Percentiles rank a stretch among this genome's conserved stretches.
Evolutionary conservation across 2,329 filamentous ascomycete species (phyloP).

Genomic region (Dactylellina parvicollis): DNA sequence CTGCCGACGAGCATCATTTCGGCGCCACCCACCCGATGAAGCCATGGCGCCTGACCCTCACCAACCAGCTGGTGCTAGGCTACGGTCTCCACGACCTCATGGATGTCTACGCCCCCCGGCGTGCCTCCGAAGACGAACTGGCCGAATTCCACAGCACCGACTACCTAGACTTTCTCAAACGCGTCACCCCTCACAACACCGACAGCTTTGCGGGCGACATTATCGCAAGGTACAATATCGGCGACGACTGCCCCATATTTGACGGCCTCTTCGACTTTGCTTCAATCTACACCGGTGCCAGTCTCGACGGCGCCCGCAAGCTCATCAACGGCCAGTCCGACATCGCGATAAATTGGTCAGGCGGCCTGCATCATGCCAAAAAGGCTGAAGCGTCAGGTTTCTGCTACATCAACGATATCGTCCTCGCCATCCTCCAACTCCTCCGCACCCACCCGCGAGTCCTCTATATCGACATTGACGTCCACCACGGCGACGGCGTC

Average conservation of each 20-base stretch:
- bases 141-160: conserved; percentile 85
- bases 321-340: conserved; percentile 86
- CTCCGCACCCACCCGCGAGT: conserved; percentile 72
- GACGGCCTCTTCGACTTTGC: conserved; percentile 96
- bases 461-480: conserved; percentile 74
- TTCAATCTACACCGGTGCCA: conserved; percentile 89
- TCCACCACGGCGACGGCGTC: conserved; percentile 75
- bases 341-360: conserved; percentile 97
- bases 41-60: conserved; percentile 93
- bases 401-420: conserved; percentile 92
- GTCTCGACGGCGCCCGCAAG: conserved; percentile 88
- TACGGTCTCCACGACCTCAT: conserved; percentile 97
- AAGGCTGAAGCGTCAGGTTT: conserved; percentile 93
- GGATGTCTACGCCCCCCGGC: conserved; percentile 87
- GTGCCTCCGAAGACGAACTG: conserved; percentile 87
- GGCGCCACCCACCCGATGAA: conserved; percentile 99
- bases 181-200: conserved; percentile 97
- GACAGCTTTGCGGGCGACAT: conserved; percentile 84
- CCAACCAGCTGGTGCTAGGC: conserved; percentile 91
- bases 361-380: conserved; percentile 95
- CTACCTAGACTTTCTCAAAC: conserved; percentile 87
- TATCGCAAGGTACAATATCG: conserved; percentile 86
- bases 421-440: conserved; percentile 73
- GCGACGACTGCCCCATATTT: conserved; percentile 95
- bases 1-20: conserved; percentile 96